These are phyloP conservation scores for Yamadazyma trypodendri DNA, from an alignment of 1,139 yeast species.

Conservation along the genomic window DNA sequence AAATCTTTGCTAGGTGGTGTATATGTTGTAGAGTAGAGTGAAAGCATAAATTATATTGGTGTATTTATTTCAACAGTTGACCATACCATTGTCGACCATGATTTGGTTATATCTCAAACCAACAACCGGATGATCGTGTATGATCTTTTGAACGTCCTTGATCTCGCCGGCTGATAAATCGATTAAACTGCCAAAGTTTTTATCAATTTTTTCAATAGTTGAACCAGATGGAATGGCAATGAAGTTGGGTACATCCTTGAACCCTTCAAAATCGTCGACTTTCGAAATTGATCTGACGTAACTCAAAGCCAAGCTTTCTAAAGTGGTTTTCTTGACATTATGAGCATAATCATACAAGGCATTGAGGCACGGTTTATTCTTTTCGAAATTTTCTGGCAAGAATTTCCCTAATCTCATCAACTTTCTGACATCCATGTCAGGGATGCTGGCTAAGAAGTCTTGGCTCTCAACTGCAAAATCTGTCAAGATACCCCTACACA, in stretches of 20 bases:
- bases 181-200: constrained; percentile 43
- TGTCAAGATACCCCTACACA: constrained; percentile 76
- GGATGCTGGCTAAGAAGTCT: constrained; percentile 10
- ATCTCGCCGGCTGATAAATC: constrained; percentile 7
- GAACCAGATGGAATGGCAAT: constrained; percentile 82
- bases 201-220: constrained; percentile 54
- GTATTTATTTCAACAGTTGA: constrained; percentile 1
- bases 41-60: too few relatives aligned
- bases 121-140: constrained; percentile 1
- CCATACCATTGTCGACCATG: constrained; percentile 1
- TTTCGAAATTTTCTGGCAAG: constrained; percentile 50
- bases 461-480: constrained; percentile 50
- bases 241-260: constrained; percentile 48
- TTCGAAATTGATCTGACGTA: constrained; percentile 57
- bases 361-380: constrained; percentile 50
- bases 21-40: constrained; percentile 2
- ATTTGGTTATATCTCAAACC: constrained; percentile 8
- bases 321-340: constrained; percentile 20
- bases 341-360: constrained; percentile 46
- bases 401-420: constrained; percentile 50
- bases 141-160: constrained; percentile 7
- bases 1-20: constrained; percentile 22
- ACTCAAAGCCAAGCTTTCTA: constrained; percentile 70
- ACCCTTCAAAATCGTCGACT: constrained; percentile 28
- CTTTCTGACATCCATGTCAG: constrained; percentile 47